Evolutionary conservation across 2,329 filamentous ascomycete genomes (phyloP).

Genomic region (Didymella sp.): DNA sequence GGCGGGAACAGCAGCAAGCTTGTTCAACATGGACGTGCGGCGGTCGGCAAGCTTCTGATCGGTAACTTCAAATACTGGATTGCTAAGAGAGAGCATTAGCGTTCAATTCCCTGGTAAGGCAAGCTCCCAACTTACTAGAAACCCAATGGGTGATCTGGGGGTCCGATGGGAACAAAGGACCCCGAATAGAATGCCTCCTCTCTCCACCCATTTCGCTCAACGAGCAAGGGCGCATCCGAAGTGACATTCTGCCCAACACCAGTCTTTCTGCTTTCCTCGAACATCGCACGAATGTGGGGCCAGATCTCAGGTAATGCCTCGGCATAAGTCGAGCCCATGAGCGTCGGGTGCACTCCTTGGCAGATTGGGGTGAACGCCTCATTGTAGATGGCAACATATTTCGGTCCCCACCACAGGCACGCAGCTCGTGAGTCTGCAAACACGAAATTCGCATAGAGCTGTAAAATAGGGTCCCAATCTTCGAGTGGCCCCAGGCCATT

Average conservation of each 20-base stretch:
- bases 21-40: conserved; percentile 34
- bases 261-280: conserved; percentile 25
- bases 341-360: conserved; percentile 29
- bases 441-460: conserved; percentile 32
- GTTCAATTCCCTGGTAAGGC: not conserved
- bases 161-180: conserved; percentile 33
- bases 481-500: conserved; percentile 27
- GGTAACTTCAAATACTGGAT: conserved; percentile 37
- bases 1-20: conserved; percentile 27
- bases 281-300: conserved; percentile 24
- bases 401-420: conserved; percentile 37
- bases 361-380: conserved; percentile 29
- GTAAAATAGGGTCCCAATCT: conserved; percentile 28
- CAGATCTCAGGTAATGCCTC: conserved; percentile 34
- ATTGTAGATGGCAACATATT: conserved; percentile 39
- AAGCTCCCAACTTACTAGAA: conserved; percentile 24
- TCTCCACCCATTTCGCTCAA: conserved; percentile 29
- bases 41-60: conserved; percentile 32
- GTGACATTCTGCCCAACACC: conserved; percentile 29
- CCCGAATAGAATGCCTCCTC: conserved; percentile 39
- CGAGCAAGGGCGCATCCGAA: conserved; percentile 25
- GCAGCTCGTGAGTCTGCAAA: conserved; percentile 37
- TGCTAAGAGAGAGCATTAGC: conserved; percentile 7
- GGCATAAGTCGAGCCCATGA: conserved; percentile 34
- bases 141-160: conserved; percentile 25